These are phyloP conservation scores for Rhamnella rubrinervis DNA, from an alignment of 331 rosid species.

Conservation along the genomic window DNA sequence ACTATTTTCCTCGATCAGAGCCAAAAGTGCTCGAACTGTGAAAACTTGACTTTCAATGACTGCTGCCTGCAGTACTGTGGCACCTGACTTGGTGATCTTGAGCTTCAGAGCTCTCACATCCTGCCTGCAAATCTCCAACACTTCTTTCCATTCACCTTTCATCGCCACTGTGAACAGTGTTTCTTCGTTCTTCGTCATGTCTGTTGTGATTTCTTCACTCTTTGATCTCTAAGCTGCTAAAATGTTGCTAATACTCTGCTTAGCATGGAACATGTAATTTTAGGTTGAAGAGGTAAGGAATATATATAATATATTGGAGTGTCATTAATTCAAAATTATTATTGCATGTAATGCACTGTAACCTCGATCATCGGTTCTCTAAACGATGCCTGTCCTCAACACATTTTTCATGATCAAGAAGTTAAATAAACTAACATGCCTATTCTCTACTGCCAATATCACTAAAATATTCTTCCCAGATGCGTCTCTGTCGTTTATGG, in stretches of 20 bases:
- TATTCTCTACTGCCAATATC: slow-evolving; percentile 30
- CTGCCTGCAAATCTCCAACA: background rate
- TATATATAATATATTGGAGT: no score
- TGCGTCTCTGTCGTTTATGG: slow-evolving; percentile 11
- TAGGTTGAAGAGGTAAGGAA: no score
- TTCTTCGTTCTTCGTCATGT: background rate
- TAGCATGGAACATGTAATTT: no score
- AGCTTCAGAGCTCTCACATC: background rate
- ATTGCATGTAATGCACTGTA: background rate
- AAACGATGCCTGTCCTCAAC: background rate
- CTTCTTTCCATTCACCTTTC: slow-evolving; percentile 9
- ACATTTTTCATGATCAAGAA: background rate
- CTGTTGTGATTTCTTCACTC: background rate
- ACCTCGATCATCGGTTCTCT: background rate
- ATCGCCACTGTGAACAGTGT: background rate
- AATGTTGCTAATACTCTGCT: no score
- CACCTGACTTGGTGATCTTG: background rate
- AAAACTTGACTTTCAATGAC: background rate
- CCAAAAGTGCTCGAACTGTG: background rate
- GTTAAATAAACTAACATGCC: slow-evolving; percentile 5
- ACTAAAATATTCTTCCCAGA: slow-evolving; percentile 21
- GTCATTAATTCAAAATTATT: no score
- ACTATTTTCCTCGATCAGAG: background rate
- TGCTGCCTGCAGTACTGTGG: background rate
- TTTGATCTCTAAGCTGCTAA: no score